These are phyloP conservation scores for Solanum hybrid DNA, from an alignment of 305 asterid species.

Conservation along the genomic window DNA sequence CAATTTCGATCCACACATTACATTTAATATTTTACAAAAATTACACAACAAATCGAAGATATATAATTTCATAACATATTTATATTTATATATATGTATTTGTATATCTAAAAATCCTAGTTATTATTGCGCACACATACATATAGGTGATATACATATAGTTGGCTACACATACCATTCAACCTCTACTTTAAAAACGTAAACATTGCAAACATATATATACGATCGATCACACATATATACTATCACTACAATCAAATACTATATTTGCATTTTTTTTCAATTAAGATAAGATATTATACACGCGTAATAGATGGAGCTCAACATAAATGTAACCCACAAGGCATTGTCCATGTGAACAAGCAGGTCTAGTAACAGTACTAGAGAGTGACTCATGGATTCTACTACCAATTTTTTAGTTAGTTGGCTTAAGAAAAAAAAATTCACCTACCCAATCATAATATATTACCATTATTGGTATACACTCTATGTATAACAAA, in stretches of 20 bases:
- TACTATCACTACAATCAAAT: background rate
- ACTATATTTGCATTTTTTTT: background rate
- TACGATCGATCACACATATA: background rate
- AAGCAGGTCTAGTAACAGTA: background rate
- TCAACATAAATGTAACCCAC: constrained; percentile 25
- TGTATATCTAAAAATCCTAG: background rate
- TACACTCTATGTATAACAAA: background rate
- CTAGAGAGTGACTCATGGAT: background rate
- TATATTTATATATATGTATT: background rate
- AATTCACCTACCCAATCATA: background rate
- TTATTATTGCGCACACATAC: background rate
- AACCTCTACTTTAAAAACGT: background rate
- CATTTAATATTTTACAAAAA: background rate
- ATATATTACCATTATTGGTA: too few relatives aligned
- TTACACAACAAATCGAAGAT: background rate
- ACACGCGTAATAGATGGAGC: too few relatives aligned
- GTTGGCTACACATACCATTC: background rate
- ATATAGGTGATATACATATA: background rate
- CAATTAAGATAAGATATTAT: background rate
- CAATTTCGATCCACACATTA: background rate
- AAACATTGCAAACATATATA: background rate
- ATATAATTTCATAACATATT: background rate
- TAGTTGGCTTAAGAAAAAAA: background rate
- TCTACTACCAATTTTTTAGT: background rate
- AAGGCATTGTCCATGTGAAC: constrained; percentile 25